Evolutionary conservation across 805 yeast species (phyloP), one percentile per base, ranked within the genome.

Genomic region (Myxozyma vanderwaltii): DNA sequence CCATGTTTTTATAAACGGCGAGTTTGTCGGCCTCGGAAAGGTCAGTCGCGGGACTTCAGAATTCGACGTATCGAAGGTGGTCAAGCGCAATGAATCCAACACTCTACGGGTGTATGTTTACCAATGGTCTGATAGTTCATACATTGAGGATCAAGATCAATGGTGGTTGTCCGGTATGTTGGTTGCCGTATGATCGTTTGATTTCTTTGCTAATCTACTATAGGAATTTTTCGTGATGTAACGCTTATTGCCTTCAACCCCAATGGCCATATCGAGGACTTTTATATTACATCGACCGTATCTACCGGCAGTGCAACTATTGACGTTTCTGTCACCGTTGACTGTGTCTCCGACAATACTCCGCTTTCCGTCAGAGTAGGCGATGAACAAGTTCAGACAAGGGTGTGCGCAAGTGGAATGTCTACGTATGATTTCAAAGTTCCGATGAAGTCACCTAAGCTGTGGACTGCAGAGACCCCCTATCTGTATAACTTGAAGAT

Each of bases 101-200:
- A 59, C 58, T n/a, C 29, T 48, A 5, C 46, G 65, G 4, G 63
- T 61, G 1, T 50, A 54, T 23, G 77, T 74, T 5, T 71, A 68
- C 41, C 76, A 74, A 62, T 75, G 75, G 72, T 69, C 74, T 5
- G 70, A 69, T 36, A 72, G 75, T 2, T 60, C 72, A 27, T 75
- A 73, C 54, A 69, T 74, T 36, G 77, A 75, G 57, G 77, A 75
- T 56, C 77, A 75, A 61, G 77, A 75, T 59, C 76, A 72, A 65
- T 75, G 77, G 76, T 73, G 77, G 76, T 58, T 75, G 38, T 72
- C 76, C 40, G 77, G 77, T 15, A 19, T 6, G 13, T 12, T 39
- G 23, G 3, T 29, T 10, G 4, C 21, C 12, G 27, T 38, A 13
- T 44, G 21, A 19, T 13, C 6, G 26, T 23, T 21, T 29, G 3